Conservation (phyloP, 495 filamentous ascomycete genomes). For the Lasiosphaeriaceae sp. region DNA sequence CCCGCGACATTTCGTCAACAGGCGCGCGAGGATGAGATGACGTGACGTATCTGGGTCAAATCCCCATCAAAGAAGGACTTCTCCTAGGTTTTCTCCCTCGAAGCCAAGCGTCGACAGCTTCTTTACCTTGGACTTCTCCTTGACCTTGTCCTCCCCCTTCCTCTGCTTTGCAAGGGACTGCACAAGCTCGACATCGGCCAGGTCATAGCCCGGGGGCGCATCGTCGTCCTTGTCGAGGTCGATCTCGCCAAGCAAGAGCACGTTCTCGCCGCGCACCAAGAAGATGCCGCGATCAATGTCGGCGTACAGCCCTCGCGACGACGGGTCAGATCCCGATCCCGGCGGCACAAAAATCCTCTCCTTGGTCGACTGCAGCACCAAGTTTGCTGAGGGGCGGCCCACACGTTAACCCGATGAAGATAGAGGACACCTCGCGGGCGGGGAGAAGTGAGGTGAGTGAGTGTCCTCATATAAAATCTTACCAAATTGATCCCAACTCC, state of each 20-base stretch:
- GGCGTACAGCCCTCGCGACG: slow-evolving; percentile 57
- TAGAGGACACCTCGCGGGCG: too few relatives aligned
- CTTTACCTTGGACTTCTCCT: slow-evolving; percentile 64
- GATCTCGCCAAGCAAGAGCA: slow-evolving; percentile 87
- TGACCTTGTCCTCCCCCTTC: slow-evolving; percentile 60
- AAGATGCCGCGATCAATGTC: slow-evolving; percentile 80
- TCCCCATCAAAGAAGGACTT: slow-evolving; percentile 59
- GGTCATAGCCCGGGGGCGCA: slow-evolving; percentile 63
- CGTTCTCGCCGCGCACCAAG: slow-evolving; percentile 90
- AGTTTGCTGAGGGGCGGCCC: slow-evolving; percentile 66
- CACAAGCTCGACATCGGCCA: slow-evolving; percentile 65
- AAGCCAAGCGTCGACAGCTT: slow-evolving; percentile 76
- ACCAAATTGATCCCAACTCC: slow-evolving; percentile 99
- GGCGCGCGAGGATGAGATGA: neutral
- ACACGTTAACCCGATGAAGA: too few relatives aligned
- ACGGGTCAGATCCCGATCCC: slow-evolving; percentile 15
- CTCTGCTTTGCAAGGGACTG: slow-evolving; percentile 67
- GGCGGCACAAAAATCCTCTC: slow-evolving; percentile 73
- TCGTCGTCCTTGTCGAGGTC: slow-evolving; percentile 95
- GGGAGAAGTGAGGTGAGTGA: too few relatives aligned
- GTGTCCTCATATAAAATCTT: slow-evolving; percentile 36
- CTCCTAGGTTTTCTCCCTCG: slow-evolving; percentile 78
- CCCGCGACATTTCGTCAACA: neutral
- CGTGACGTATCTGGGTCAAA: neutral
- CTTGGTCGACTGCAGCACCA: slow-evolving; percentile 86